Conservation (phyloP, 176 grass and related monocot species). For the Aegilops longissima region DNA sequence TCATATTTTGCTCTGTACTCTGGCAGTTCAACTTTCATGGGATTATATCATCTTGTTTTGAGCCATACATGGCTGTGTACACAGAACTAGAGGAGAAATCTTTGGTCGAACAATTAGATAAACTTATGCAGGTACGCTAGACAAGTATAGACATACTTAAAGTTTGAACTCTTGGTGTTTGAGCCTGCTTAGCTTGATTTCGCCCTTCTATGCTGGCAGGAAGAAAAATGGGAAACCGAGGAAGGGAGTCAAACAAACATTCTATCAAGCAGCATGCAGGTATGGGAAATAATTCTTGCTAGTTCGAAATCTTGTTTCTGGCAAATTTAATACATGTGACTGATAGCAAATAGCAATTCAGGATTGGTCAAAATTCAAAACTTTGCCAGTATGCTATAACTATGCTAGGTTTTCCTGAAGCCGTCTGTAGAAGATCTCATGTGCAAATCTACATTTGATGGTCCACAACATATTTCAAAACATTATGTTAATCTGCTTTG, state of each 20-base stretch:
- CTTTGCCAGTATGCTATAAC: background rate
- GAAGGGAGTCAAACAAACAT: constrained; percentile 99
- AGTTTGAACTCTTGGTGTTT: constrained; percentile 16
- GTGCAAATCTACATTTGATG: constrained; percentile 10
- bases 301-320: constrained; percentile 16
- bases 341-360: background rate
- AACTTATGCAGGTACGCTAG: constrained; percentile 84
- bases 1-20: constrained; percentile 11
- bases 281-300: constrained; percentile 19
- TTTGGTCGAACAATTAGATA: constrained; percentile 91
- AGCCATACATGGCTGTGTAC: constrained; percentile 89
- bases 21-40: constrained; percentile 98
- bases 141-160: background rate
- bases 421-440: constrained; percentile 3
- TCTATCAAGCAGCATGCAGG: constrained; percentile 98
- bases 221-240: constrained; percentile 99
- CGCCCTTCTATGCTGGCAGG: constrained; percentile 45
- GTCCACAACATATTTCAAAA: background rate
- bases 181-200: constrained; percentile 24
- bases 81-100: constrained; percentile 98
- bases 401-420: background rate
- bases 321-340: background rate
- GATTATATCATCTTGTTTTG: constrained; percentile 99
- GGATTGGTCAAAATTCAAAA: background rate
- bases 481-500: constrained; percentile 22